Evolutionary conservation across 2,329 filamentous ascomycete species (phyloP).

Genomic region (Colletotrichum lupini): DNA sequence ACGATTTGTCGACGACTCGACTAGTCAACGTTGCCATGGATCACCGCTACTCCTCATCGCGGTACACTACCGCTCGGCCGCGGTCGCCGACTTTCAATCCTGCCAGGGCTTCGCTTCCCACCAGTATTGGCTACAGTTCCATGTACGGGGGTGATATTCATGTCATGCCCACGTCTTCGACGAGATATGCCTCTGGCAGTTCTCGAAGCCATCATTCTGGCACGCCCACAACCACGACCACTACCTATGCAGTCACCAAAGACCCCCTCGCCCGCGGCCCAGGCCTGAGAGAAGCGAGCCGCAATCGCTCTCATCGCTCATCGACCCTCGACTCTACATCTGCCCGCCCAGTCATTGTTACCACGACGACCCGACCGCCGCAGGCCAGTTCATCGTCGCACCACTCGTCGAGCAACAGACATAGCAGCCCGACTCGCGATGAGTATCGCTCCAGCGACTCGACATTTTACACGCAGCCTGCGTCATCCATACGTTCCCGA

Average conservation of each 20-base stretch:
- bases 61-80: slow-evolving; percentile 32
- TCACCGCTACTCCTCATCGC: slow-evolving; percentile 36
- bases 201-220: slow-evolving; percentile 33
- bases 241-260: slow-evolving; percentile 67
- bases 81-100: slow-evolving; percentile 60
- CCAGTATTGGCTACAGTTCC: slow-evolving; percentile 60
- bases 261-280: slow-evolving; percentile 61
- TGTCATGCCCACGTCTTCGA: slow-evolving; percentile 58
- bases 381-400: slow-evolving; percentile 52
- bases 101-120: slow-evolving; percentile 65
- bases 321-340: slow-evolving; percentile 61
- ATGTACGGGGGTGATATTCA: slow-evolving; percentile 66
- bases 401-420: slow-evolving; percentile 43
- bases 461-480: slow-evolving; percentile 67
- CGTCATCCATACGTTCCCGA: slow-evolving; percentile 65
- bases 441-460: slow-evolving; percentile 65
- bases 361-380: slow-evolving; percentile 57
- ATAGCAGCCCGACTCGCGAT: slow-evolving; percentile 62
- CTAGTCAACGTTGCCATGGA: slow-evolving; percentile 34
- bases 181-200: slow-evolving; percentile 41
- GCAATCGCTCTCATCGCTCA: slow-evolving; percentile 55
- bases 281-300: slow-evolving; percentile 60
- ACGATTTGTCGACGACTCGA: slow-evolving; percentile 17
- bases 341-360: slow-evolving; percentile 67
- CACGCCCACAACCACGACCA: slow-evolving; percentile 52